Evolutionary conservation across 768 basidiomycete species (phyloP), one percentile per base, ranked within the genome.

Genomic region (Tylopilus balloui): DNA sequence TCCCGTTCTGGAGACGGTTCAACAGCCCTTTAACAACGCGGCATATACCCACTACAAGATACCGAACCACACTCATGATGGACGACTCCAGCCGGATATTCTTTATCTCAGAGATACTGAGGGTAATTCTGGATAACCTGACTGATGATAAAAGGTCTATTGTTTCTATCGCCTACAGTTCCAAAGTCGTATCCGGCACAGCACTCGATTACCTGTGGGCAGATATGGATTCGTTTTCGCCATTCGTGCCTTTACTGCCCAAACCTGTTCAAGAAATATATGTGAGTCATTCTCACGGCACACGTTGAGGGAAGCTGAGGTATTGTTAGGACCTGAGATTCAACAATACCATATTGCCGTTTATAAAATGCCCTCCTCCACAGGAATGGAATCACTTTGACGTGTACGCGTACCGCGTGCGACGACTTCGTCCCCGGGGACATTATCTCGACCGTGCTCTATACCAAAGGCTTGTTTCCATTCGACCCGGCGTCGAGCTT

Each of bases 201-300:
- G 43, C 58, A 5, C 51, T 59, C 17, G 58, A 60, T 37, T 52
- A 47, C 12, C 38, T 59, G 21, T 59, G 54, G 58, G 59, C 42
- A 40, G 47, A 55, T 17, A 59, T 60, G 58, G 48, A 49, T 29
- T 45, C 58, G 21, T 56, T 56, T 15, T 38, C 32, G 11, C 57
- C 54, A 6, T 52, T 58, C 34, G 42, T 52, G 1, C 58, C 58
- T 4, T 21, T 59, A 7, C 46, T 59, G 9, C 58, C 58, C 31
- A 34, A 41, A 21, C 19, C 23, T 0, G 45, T 57, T 1, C 51
- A 43, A 24, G 48, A 49, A 21, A 42, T 57, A 37, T 51, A 57
- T 46, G 54, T 59, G 27, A 11, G 58, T 4, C 6, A 2, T 17
- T 15, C 15, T 11, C 14, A 28, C 15, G 8, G 4, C 4, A 31